These are phyloP conservation scores for Rhinocladiella mackenziei DNA, from an alignment of 2,329 filamentous ascomycete genomes.

Conservation along the genomic window DNA sequence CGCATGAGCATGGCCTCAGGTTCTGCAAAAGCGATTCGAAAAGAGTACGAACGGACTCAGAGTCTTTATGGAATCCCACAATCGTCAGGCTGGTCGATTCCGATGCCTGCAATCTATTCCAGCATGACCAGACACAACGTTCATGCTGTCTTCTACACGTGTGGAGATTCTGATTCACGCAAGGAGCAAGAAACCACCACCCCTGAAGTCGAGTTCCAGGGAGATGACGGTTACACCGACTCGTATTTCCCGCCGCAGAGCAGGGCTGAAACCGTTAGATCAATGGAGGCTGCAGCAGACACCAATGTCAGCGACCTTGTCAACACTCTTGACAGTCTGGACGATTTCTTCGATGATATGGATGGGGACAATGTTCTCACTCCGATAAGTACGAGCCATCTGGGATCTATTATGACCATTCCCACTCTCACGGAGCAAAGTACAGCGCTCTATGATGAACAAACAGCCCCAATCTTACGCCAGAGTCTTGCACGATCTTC, in stretches of 20 bases:
- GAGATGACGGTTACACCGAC: constrained; percentile 79
- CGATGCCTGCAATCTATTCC: constrained; percentile 85
- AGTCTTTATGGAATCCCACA: constrained; percentile 96
- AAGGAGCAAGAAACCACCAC: constrained; percentile 64
- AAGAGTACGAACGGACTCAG: constrained; percentile 91
- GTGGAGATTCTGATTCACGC: constrained; percentile 62
- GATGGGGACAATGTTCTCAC: constrained; percentile 39
- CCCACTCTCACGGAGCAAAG: constrained; percentile 64
- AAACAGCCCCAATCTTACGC: constrained; percentile 83
- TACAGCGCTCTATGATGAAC: constrained; percentile 85
- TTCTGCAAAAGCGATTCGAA: constrained; percentile 78
- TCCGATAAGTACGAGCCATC: constrained; percentile 37
- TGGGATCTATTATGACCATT: constrained; percentile 45
- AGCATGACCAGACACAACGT: constrained; percentile 84
- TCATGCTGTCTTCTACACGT: constrained; percentile 93
- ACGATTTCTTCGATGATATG: constrained; percentile 76
- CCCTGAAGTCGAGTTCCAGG: constrained; percentile 86
- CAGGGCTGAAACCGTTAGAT: constrained; percentile 87
- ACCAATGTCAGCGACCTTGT: constrained; percentile 78
- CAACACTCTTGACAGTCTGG: constrained; percentile 70
- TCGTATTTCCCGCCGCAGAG: constrained; percentile 67
- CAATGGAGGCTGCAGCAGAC: constrained; percentile 62
- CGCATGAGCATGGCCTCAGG: constrained; percentile 97
- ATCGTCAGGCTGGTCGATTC: constrained; percentile 92
- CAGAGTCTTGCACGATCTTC: constrained; percentile 71